Conservation (phyloP, 345 rosid genomes). For the Boechera divaricarpa region DNA sequence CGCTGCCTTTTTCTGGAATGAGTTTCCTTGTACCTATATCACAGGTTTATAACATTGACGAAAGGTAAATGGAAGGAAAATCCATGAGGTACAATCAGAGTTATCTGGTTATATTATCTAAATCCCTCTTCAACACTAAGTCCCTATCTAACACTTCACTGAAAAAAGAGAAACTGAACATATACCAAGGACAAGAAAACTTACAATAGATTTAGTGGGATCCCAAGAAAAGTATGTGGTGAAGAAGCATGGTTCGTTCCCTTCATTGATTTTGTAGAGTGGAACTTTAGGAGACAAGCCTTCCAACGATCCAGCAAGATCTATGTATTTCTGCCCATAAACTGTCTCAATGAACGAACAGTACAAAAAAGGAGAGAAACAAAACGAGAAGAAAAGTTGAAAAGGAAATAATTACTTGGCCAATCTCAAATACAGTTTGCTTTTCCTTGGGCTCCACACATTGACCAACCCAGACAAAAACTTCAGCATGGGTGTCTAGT, state of each 20-base stretch:
- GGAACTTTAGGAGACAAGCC: constrained; percentile 87
- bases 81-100: neutral
- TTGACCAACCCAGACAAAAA: constrained; percentile 97
- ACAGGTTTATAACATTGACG: constrained; percentile 2
- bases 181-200: constrained; percentile 34
- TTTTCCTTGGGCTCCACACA: constrained; percentile 83
- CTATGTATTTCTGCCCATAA: constrained; percentile 73
- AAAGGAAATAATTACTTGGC: constrained; percentile 62
- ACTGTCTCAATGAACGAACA: constrained; percentile 35
- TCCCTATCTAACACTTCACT: neutral
- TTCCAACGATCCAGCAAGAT: constrained; percentile 77
- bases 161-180: constrained; percentile 1
- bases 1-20: constrained; percentile 94
- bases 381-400: constrained; percentile 6
- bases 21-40: constrained; percentile 89
- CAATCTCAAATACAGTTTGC: constrained; percentile 88
- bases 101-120: neutral
- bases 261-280: constrained; percentile 88
- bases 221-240: constrained; percentile 95
- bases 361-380: constrained; percentile 12
- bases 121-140: neutral
- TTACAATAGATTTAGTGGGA: constrained; percentile 71
- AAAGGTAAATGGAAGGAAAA: neutral
- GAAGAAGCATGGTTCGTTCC: constrained; percentile 96
- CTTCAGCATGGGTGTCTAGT: constrained; percentile 94